Conservation (phyloP, 495 filamentous ascomycete species). For the Podospora sp. region DNA sequence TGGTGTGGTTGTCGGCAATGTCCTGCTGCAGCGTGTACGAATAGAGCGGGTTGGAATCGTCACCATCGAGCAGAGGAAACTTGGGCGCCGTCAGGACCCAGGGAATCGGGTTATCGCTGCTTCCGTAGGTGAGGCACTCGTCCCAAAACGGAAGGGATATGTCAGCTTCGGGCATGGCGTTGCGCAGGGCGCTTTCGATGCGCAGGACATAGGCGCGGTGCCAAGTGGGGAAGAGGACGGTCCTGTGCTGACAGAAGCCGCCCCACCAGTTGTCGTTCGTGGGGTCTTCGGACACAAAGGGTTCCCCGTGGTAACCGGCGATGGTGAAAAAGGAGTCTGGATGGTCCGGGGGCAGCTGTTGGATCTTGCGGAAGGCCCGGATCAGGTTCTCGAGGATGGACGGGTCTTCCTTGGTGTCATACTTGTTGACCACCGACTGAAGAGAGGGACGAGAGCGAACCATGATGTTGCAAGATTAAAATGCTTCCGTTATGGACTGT, state of each 20-base stretch:
- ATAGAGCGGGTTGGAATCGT: constrained; percentile 30
- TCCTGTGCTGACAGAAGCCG: constrained; percentile 40
- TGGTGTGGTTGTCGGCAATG: constrained; percentile 18
- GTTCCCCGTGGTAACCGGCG: constrained; percentile 34
- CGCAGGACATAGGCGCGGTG: constrained; percentile 36
- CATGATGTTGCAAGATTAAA: too few species aligned
- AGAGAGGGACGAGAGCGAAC: too few species aligned
- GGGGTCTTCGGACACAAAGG: constrained; percentile 7
- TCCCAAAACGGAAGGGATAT: constrained; percentile 36
- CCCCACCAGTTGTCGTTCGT: constrained; percentile 28
- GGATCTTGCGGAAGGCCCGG: constrained; percentile 22
- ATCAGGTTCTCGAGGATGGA: constrained; percentile 22
- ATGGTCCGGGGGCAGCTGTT: constrained; percentile 12
- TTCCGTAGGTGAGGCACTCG: constrained; percentile 17
- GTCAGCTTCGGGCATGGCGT: constrained; percentile 14
- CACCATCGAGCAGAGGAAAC: neutral
- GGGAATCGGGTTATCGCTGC: neutral
- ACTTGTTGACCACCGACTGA: too few species aligned
- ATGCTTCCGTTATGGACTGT: too few species aligned
- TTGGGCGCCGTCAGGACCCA: neutral
- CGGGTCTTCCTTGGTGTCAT: too few species aligned
- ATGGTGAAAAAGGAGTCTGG: constrained; percentile 32
- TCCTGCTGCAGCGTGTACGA: constrained; percentile 28
- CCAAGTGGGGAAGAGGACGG: constrained; percentile 49
- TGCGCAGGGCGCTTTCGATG: constrained; percentile 31